Evolutionary conservation across 2,329 filamentous ascomycete species (phyloP).

Genomic region (Cordyceps militaris): DNA sequence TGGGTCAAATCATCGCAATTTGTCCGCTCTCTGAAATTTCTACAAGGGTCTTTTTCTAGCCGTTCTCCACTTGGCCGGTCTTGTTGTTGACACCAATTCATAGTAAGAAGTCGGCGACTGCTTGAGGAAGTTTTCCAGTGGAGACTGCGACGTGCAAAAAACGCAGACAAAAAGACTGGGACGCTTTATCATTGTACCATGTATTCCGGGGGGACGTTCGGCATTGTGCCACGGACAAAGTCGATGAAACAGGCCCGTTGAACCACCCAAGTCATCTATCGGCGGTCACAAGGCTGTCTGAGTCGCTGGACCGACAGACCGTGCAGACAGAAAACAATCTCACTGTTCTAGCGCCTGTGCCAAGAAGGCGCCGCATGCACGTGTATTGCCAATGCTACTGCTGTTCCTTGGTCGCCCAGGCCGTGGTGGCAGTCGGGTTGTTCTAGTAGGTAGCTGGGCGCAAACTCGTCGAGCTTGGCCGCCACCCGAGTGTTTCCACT

Average conservation of each 20-base stretch:
- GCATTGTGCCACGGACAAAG: slow-evolving; percentile 1
- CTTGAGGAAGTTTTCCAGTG: neutral
- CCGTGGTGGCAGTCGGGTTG: neutral
- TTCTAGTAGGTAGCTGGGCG: slow-evolving; percentile 1
- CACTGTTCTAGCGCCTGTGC: neutral
- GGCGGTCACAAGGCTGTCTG: neutral
- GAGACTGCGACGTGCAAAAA: neutral
- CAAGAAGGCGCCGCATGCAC: neutral
- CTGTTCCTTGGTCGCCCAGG: neutral
- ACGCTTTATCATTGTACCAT: neutral
- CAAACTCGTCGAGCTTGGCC: neutral
- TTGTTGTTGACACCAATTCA: neutral
- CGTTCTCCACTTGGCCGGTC: neutral
- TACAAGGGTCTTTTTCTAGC: neutral
- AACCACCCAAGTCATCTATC: neutral
- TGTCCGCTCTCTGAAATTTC: neutral
- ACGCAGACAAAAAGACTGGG: neutral
- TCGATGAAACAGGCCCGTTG: too few species aligned
- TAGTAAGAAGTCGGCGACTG: neutral
- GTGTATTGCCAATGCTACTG: neutral
- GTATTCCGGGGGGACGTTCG: neutral
- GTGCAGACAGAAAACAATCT: neutral
- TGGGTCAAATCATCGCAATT: neutral
- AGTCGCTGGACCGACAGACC: neutral
- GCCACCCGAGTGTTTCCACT: neutral